Evolutionary conservation across 192 early-diverging fungal genomes (phyloP), one percentile per base, ranked within the genome.

Genomic region (Thoreauomyces humboldtii): DNA sequence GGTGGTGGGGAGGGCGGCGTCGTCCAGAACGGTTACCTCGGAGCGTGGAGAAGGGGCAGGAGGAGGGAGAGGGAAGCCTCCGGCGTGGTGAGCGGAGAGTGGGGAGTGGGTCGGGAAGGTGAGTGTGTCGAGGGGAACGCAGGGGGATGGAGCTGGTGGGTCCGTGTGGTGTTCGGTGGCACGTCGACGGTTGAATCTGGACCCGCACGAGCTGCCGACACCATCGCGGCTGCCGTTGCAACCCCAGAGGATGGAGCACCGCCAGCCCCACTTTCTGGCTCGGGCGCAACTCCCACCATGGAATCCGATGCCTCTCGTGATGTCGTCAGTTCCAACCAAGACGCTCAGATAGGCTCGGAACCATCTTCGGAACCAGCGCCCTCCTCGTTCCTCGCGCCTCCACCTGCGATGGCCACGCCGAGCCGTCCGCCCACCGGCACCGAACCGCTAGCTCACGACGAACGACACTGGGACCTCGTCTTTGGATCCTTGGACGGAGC

Each of bases 101-200:
- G 64, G 64, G 42, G 34, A 15, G 22, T 24, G 44, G 34, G 37
- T 15, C 19, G 3, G n/a, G 42, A 50, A 46, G 51, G 52, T n/a
- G 48, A 61, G 22, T 34, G 9, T 4, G 59, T 47, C 7, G 67
- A 47, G 27, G 74, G 65, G 11, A 74, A 52, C 24, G 44, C 44
- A 6, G 66, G 66, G 17, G 81, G 81, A 2, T 82, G 81, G 81
- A 67, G 70, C 25, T 82, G 81, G 81, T 82, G 81, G 81, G 67
- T 82, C 0, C 53, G 77, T 1, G 64, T 80, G 36, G 46, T 70
- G 4, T 82, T 75, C 60, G 43, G 28, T 0, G 36, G 59, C 11
- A 25, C 29, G 34, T 15, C 14, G 25, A 4, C 29, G 11, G 48
- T 51, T 12, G 41, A n/a, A 7, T 9, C 57, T 25, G 31, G 35